A percentile compares a stretch with the other conserved stretches of the same genome.
Evolutionary conservation across 1,139 yeast genomes (phyloP).

Genomic region (Dujonia santamariae): DNA sequence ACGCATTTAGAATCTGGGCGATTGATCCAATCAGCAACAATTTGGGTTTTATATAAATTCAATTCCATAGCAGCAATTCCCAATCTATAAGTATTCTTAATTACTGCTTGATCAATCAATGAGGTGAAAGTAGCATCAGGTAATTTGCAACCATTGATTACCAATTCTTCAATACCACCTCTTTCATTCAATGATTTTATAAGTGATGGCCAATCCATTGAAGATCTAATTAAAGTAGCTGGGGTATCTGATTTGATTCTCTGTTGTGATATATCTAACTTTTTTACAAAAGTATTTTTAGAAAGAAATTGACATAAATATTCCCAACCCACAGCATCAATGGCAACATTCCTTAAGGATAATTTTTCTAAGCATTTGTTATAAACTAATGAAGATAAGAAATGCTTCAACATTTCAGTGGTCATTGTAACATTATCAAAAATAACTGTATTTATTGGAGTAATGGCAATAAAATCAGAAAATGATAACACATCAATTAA

Average conservation of each 20-base stretch:
- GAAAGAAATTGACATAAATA: constrained; percentile 69
- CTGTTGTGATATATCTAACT: constrained; percentile 80
- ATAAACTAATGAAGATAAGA: constrained; percentile 59
- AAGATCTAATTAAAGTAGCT: constrained; percentile 47
- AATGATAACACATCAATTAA: constrained; percentile 84
- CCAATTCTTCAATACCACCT: constrained; percentile 79
- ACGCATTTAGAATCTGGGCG: constrained; percentile 53
- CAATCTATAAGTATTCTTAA: constrained; percentile 57
- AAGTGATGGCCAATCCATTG: constrained; percentile 76
- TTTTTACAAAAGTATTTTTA: constrained; percentile 53
- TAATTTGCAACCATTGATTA: constrained; percentile 76
- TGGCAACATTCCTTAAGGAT: constrained; percentile 74
- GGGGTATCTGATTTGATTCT: constrained; percentile 53
- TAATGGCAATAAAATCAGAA: constrained; percentile 80
- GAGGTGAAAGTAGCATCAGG: constrained; percentile 48
- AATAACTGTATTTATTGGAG: constrained; percentile 73
- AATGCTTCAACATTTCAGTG: constrained; percentile 73
- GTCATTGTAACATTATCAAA: constrained; percentile 82
- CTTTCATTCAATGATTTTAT: constrained; percentile 54
- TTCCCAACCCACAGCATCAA: constrained; percentile 72
- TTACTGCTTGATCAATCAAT: constrained; percentile 53
- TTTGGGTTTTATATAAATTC: constrained; percentile 50
- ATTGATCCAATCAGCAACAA: constrained; percentile 63
- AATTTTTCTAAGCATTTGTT: constrained; percentile 64
- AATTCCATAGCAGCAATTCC: constrained; percentile 78